Conservation (phyloP, 2,329 filamentous ascomycete genomes). For the Phialophora tarda region DNA sequence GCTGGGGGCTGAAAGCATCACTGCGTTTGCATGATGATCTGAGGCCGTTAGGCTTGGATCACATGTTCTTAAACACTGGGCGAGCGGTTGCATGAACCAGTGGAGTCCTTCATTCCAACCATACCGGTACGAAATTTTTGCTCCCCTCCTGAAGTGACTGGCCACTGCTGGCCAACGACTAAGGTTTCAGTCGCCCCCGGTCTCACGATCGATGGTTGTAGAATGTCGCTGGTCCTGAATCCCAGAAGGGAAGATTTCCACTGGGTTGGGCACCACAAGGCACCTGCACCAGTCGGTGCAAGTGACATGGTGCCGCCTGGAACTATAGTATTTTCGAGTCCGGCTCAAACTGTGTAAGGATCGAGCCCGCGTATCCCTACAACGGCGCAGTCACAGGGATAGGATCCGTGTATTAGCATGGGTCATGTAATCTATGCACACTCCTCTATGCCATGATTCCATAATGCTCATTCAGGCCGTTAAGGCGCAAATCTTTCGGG, state of each 20-base stretch:
- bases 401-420: not conserved
- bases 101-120: not conserved
- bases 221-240: not conserved
- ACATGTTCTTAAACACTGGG: not conserved
- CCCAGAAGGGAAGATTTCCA: not conserved
- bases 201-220: not conserved
- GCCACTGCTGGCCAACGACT: not conserved
- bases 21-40: not conserved
- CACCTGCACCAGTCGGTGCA: not conserved
- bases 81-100: not conserved
- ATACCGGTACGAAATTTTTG: not conserved
- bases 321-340: not conserved
- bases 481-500: not conserved
- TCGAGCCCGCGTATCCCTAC: not conserved
- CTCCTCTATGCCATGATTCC: not conserved
- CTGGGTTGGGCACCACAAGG: not conserved
- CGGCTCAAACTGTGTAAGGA: not conserved
- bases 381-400: not conserved
- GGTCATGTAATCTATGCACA: constrained; percentile 1
- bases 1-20: not conserved
- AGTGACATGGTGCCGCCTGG: not conserved
- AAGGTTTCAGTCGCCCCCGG: not conserved
- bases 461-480: constrained; percentile 1
- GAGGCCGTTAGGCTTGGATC: not conserved
- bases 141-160: not conserved